phyloP scores from a whole-genome alignment of 1,284 basidiomycete genomes.

The Rhodotorula glutinis region DNA sequence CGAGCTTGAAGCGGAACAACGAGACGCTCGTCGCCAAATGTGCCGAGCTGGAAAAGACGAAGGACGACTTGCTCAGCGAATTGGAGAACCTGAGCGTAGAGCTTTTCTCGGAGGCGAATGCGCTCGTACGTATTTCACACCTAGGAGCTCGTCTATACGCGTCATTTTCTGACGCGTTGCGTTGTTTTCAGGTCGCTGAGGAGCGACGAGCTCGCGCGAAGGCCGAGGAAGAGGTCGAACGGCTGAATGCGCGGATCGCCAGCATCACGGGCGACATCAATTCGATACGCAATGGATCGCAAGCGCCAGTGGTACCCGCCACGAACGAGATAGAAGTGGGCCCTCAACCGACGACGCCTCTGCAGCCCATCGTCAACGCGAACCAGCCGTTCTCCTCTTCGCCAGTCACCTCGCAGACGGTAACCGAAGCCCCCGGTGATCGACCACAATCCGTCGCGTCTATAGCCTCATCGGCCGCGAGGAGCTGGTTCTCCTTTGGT shows the following conservation, averaged over 20 bases:
- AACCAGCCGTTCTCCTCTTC: background rate
- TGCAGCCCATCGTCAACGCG: background rate
- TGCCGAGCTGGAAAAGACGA: constrained; percentile 38
- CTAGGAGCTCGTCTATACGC: too few relatives aligned
- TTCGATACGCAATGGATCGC: background rate
- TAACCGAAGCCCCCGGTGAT: background rate
- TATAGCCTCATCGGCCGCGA: background rate
- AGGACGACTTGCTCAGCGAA: constrained; percentile 42
- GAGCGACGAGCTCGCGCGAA: constrained; percentile 35
- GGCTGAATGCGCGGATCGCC: background rate
- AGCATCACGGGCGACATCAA: background rate
- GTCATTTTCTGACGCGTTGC: background rate
- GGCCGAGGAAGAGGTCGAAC: constrained; percentile 33
- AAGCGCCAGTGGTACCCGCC: too few relatives aligned
- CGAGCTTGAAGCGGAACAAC: constrained; percentile 21
- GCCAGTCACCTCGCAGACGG: background rate
- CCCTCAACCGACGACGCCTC: background rate
- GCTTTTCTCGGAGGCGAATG: constrained; percentile 45
- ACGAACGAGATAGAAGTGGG: too few relatives aligned
- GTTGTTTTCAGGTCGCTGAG: constrained; percentile 25
- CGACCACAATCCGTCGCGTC: constrained; percentile 6
- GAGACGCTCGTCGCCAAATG: constrained; percentile 35
- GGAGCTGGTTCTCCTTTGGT: constrained; percentile 32
- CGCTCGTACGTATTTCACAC: constrained; percentile 30
- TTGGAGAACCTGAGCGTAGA: constrained; percentile 44